phyloP scores from a whole-genome alignment of 2,329 filamentous ascomycete genomes.

The Colletotrichum viniferum region DNA sequence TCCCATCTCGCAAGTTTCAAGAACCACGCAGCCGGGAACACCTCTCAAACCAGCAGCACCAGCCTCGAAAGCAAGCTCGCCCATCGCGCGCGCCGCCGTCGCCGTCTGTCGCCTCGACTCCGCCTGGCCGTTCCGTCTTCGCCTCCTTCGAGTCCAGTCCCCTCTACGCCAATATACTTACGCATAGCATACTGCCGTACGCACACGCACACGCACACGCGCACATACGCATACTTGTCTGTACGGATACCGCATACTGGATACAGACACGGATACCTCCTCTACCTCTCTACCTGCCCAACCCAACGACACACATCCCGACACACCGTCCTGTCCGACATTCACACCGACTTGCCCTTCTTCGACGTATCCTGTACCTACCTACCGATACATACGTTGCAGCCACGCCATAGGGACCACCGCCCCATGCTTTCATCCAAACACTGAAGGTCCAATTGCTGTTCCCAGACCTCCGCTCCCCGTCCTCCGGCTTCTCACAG shows the following conservation, averaged over 20 bases:
- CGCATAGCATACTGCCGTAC: not conserved
- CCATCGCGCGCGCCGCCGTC: conserved; percentile 3
- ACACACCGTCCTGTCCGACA: conserved; percentile 14
- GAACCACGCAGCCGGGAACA: conserved; percentile 22
- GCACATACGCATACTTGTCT: not conserved
- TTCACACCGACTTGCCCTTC: conserved; percentile 15
- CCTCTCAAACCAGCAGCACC: conserved; percentile 8
- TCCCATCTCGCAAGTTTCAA: conserved; percentile 19
- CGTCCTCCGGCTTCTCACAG: conserved; percentile 19
- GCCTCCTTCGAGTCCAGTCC: not conserved
- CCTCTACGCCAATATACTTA: not conserved
- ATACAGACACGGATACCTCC: not conserved
- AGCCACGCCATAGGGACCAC: conserved; percentile 1
- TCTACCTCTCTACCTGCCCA: not conserved
- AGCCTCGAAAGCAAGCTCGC: not conserved
- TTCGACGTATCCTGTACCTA: not conserved
- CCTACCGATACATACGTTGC: not conserved
- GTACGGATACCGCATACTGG: not conserved
- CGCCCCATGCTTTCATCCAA: conserved; percentile 20
- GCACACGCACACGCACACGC: not conserved
- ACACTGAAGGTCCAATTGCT: conserved; percentile 14
- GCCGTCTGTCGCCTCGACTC: not conserved
- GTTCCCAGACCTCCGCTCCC: not conserved
- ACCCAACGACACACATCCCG: not conserved
- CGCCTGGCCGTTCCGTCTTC: not conserved